Evolutionary conservation across 371 early-diverging fungal species (phyloP).

Genomic region (Mortierella sp.): DNA sequence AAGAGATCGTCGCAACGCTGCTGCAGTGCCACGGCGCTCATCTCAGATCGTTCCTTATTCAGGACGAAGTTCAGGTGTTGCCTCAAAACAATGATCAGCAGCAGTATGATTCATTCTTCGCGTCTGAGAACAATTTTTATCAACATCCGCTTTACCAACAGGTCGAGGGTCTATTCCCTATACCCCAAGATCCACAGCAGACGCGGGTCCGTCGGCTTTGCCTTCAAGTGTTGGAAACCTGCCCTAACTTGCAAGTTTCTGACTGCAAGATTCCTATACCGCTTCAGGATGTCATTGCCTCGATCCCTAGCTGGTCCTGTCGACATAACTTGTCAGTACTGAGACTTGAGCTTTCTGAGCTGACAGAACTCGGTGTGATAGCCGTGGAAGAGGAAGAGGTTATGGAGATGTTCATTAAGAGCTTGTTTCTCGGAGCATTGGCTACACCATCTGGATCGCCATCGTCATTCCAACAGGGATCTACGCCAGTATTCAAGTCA

Average conservation of each 20-base stretch:
- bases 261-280: constrained; percentile 20
- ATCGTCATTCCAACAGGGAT: neutral
- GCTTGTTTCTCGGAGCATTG: constrained; percentile 10
- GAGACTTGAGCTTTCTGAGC: constrained; percentile 17
- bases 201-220: neutral
- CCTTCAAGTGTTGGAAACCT: constrained; percentile 21
- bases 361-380: constrained; percentile 8
- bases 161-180: neutral
- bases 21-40: constrained; percentile 14
- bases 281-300: constrained; percentile 20
- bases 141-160: neutral
- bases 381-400: constrained; percentile 29
- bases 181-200: neutral
- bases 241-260: constrained; percentile 10
- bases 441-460: constrained; percentile 1
- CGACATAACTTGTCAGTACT: constrained; percentile 12
- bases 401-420: constrained; percentile 39
- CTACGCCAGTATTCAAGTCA: neutral
- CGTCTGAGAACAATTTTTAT: neutral
- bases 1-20: constrained; percentile 10
- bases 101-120: neutral
- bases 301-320: constrained; percentile 26
- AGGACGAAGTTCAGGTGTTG: neutral
- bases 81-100: constrained; percentile 7
- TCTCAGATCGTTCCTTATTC: constrained; percentile 18